These are phyloP conservation scores for Eucalyptus cloeziana DNA, from an alignment of 345 rosid genomes.

Conservation along the genomic window DNA sequence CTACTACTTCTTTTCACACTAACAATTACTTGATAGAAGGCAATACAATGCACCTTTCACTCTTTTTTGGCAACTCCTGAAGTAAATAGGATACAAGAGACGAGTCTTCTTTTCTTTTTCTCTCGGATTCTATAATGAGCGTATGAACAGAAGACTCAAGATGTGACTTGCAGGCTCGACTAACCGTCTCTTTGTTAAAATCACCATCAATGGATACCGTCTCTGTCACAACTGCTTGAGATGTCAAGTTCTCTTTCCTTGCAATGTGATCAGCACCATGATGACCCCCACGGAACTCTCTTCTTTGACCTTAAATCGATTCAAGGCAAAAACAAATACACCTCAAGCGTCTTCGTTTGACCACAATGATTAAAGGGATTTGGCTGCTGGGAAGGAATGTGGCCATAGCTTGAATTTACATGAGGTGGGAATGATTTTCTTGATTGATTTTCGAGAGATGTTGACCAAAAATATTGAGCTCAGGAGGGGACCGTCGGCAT, in stretches of 20 bases:
- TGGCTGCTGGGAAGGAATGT: neutral
- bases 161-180: neutral
- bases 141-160: too few relatives aligned
- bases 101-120: too few relatives aligned
- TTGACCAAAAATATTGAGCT: too few relatives aligned
- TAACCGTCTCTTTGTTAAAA: neutral
- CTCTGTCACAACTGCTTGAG: neutral
- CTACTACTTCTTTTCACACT: neutral
- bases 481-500: too few relatives aligned
- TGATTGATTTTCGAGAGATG: too few relatives aligned
- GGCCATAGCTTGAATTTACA: neutral
- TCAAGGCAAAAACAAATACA: neutral
- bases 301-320: neutral
- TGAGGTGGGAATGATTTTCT: too few relatives aligned
- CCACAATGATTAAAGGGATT: neutral
- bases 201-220: neutral
- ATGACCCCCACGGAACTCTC: neutral
- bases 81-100: too few relatives aligned
- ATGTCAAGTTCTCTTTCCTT: too few relatives aligned
- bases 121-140: too few relatives aligned
- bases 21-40: too few relatives aligned
- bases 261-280: neutral
- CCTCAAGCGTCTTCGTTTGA: neutral
- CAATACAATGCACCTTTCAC: too few relatives aligned
- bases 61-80: too few relatives aligned